These are phyloP conservation scores for Sporormia fimetaria DNA, from an alignment of 495 filamentous ascomycete genomes.

Conservation along the genomic window DNA sequence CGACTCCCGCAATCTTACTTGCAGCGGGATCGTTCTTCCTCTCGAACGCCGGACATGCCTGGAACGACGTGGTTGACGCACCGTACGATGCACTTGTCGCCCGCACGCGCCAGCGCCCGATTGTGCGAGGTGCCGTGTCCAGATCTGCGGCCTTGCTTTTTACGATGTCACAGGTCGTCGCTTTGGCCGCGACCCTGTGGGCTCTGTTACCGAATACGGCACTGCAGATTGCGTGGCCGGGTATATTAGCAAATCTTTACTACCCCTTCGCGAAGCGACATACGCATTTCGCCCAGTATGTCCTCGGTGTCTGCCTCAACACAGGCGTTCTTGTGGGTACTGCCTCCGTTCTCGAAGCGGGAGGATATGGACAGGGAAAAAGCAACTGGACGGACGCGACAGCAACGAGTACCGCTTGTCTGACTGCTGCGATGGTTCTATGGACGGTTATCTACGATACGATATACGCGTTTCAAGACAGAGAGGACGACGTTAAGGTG, in stretches of 20 bases:
- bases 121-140: conserved; percentile 39
- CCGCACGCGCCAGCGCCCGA: conserved; percentile 34
- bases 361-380: no score
- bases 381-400: neutral
- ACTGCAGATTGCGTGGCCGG: neutral
- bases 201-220: neutral
- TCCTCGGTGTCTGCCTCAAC: neutral
- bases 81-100: conserved; percentile 35
- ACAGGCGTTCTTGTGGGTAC: conserved; percentile 1
- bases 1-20: no score
- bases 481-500: conserved; percentile 34
- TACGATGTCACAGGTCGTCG: conserved; percentile 5
- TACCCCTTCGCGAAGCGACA: conserved; percentile 10
- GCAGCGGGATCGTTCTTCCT: conserved; percentile 26
- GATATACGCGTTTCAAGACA: conserved; percentile 39
- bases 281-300: conserved; percentile 1
- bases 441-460: conserved; percentile 41
- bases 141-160: conserved; percentile 29
- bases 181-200: neutral
- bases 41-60: conserved; percentile 29
- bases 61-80: conserved; percentile 40
- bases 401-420: conserved; percentile 5
- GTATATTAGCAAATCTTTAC: neutral
- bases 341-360: neutral
- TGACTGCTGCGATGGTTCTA: conserved; percentile 25